phyloP scores from a whole-genome alignment of 2,329 filamentous ascomycete genomes.

The Periconia macrospinosa region DNA sequence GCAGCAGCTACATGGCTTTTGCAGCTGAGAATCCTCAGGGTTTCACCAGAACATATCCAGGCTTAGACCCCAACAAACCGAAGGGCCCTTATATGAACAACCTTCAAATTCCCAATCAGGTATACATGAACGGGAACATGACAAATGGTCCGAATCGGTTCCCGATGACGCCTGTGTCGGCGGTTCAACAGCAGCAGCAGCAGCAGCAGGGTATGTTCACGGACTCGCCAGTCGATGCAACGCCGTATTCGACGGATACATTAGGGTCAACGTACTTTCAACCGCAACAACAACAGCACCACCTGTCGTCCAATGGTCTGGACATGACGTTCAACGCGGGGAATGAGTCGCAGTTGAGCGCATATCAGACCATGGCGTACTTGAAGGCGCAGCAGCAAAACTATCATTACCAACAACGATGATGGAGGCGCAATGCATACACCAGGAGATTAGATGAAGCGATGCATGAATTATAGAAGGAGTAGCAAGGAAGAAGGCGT shows the following conservation, averaged over 20 bases:
- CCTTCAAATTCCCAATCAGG: conserved; percentile 26
- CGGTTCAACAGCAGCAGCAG: conserved; percentile 26
- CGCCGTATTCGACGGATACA: conserved; percentile 28
- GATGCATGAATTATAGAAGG: no score
- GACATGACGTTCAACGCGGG: conserved; percentile 29
- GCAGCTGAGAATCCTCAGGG: conserved; percentile 15
- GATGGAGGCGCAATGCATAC: conserved; percentile 8
- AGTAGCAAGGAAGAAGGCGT: no score
- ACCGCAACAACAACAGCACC: conserved; percentile 36
- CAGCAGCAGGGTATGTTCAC: conserved; percentile 32
- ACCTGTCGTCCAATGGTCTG: conserved; percentile 21
- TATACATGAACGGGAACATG: conserved; percentile 28
- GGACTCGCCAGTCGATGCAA: conserved; percentile 41
- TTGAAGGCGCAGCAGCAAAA: conserved; percentile 31
- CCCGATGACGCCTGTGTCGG: conserved; percentile 32
- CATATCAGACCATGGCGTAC: conserved; percentile 39
- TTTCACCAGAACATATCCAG: conserved; percentile 38
- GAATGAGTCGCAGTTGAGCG: conserved; percentile 9
- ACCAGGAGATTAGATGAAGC: not conserved
- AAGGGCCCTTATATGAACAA: conserved; percentile 33
- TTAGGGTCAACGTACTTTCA: conserved; percentile 28
- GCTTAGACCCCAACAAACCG: conserved; percentile 30
- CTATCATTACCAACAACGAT: conserved; percentile 35
- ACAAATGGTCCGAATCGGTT: conserved; percentile 26
- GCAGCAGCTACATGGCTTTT: conserved; percentile 26